Evolutionary conservation across 1,139 yeast genomes (phyloP).

Genomic region (Kurtzmaniella quercitrusa): DNA sequence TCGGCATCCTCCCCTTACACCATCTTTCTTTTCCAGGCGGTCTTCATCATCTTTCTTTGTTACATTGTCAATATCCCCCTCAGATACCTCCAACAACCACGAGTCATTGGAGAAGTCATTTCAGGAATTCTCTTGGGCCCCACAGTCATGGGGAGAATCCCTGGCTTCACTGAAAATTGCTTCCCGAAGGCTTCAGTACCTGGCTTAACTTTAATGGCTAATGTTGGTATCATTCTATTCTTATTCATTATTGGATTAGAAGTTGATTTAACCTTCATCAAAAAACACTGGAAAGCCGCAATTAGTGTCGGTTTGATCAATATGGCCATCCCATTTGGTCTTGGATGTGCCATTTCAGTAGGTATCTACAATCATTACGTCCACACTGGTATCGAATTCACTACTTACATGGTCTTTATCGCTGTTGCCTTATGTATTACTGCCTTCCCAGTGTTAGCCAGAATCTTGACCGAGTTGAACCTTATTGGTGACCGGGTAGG

Average conservation of each 20-base stretch:
- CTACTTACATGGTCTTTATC: conserved; percentile 72
- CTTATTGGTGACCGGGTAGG: conserved; percentile 72
- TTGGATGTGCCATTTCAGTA: conserved; percentile 67
- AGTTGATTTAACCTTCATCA: conserved; percentile 63
- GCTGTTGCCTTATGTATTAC: conserved; percentile 82
- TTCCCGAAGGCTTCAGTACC: conserved; percentile 63
- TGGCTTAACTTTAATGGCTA: conserved; percentile 63
- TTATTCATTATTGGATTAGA: conserved; percentile 75
- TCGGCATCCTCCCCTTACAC: conserved; percentile 54
- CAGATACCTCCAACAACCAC: conserved; percentile 60
- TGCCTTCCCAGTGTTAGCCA: conserved; percentile 78
- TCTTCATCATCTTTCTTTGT: conserved; percentile 51
- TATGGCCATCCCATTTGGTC: conserved; percentile 72
- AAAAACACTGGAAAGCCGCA: conserved; percentile 56
- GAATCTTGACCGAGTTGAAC: conserved; percentile 69
- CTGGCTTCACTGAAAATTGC: conserved; percentile 57
- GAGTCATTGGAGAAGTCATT: conserved; percentile 74
- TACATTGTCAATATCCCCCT: conserved; percentile 57
- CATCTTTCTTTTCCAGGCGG: conserved; percentile 56
- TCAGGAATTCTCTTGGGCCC: conserved; percentile 74
- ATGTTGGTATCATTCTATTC: conserved; percentile 67
- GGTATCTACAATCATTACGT: conserved; percentile 60
- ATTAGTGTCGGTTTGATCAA: conserved; percentile 63
- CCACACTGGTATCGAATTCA: conserved; percentile 44
- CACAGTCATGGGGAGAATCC: conserved; percentile 64